A percentile compares a stretch with the other conserved stretches of the same genome.
phyloP scores from a whole-genome alignment of 768 basidiomycete genomes.

The Cyathus striatus region DNA sequence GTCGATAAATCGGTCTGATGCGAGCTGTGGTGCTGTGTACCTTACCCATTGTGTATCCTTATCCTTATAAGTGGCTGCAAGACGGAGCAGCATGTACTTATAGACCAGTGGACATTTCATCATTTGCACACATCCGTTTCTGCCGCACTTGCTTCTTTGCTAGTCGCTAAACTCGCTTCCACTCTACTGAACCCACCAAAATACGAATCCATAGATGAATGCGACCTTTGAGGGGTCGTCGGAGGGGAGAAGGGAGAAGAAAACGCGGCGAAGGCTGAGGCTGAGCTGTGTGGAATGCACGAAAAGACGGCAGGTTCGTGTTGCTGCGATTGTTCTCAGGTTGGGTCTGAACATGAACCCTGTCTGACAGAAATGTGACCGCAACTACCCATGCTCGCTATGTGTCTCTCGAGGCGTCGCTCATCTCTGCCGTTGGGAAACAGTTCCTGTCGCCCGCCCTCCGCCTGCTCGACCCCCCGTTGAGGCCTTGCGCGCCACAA shows the following conservation, averaged over 20 bases:
- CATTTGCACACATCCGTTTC: background rate
- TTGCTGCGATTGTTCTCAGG: background rate
- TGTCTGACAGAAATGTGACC: slow-evolving; percentile 43
- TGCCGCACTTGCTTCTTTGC: too few species aligned
- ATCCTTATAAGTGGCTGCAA: too few species aligned
- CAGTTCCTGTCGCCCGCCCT: slow-evolving; percentile 36
- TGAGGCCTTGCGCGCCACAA: background rate
- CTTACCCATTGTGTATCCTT: too few species aligned
- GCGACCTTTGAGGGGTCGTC: too few species aligned
- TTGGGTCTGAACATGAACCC: background rate
- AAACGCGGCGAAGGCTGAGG: slow-evolving; percentile 42
- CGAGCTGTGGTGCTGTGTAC: too few species aligned
- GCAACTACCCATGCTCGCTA: slow-evolving; percentile 35
- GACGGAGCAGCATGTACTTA: background rate
- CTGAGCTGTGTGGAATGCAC: slow-evolving; percentile 55
- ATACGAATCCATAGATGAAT: too few species aligned
- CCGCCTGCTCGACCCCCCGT: slow-evolving; percentile 30
- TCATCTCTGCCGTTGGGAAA: slow-evolving; percentile 43
- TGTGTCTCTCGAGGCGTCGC: slow-evolving; percentile 33
- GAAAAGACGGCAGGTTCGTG: slow-evolving; percentile 45
- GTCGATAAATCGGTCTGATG: too few species aligned
- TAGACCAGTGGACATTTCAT: background rate
- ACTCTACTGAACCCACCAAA: too few species aligned
- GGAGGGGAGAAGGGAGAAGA: too few species aligned
- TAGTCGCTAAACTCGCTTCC: too few species aligned